Base-by-base conservation (phyloP, 129 eudicot species). In the Heracleum sosnowskyi region DNA sequence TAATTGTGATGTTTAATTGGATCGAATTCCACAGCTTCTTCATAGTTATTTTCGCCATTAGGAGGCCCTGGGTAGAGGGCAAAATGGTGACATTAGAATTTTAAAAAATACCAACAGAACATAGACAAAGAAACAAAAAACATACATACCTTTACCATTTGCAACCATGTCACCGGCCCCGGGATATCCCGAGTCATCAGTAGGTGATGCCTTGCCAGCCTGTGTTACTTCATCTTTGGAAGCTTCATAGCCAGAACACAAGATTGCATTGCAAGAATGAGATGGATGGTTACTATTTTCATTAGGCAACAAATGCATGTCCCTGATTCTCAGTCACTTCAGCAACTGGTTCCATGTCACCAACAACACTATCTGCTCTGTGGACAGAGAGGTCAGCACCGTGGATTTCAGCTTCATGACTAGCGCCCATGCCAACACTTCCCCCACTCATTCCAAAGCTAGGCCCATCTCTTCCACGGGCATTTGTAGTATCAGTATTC, bases 341-440 rank as follows among this genome's bases (percentile, higher is more conserved):
- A 73, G 97, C 91, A 60, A 89, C 75, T 24, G 89, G 96, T 73
- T 93, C 98, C 81, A 88, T 88, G 76, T 93, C 98, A 81, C 97
- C 97, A 63, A 84, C 92, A 35, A 84, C 88, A 82, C 98, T 93
- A 57, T 88, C 93, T 11, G 90, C 81, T 81, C 98, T 85, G 39
- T 93, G 89, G 29, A 83, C 81, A 29, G 88, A 91, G 63, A 77
- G 88, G 78, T 93, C 97, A 63, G 79, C 81, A 18, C 98, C 98
- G 62, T 93, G 98, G 26, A 93, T 89, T 86, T 93, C 98, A 75
- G 97, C 98, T 85, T 93, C 98, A 85, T 93, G 96, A 79, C 97
- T 93, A 57, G 96, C 97, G 64, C 98, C 97, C 97, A 93, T 93
- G 70, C 98, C 97, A 24, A 93, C 96, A 91, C 98, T 91, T 77